These are phyloP conservation scores for Lyophyllum semitale DNA, from an alignment of 768 basidiomycete genomes.

Conservation along the genomic window DNA sequence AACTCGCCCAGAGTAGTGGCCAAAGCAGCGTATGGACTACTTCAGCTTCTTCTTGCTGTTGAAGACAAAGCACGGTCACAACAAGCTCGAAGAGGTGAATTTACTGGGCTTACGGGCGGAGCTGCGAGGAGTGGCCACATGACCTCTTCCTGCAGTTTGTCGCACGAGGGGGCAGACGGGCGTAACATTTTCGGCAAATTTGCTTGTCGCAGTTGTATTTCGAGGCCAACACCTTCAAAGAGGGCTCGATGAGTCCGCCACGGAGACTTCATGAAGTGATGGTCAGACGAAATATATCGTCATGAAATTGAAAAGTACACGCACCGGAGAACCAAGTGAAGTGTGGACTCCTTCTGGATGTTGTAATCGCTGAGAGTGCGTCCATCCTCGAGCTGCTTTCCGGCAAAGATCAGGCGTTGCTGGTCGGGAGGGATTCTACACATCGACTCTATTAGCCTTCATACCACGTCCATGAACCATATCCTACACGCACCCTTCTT, in stretches of 20 bases:
- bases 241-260: conserved; percentile 99
- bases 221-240: conserved; percentile 93
- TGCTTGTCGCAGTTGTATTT: conserved; percentile 99
- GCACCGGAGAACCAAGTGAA: conserved; percentile 94
- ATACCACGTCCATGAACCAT: conserved; percentile 39
- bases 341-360: no score
- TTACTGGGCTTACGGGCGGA: conserved; percentile 73
- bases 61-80: neutral
- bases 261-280: conserved; percentile 67
- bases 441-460: no score
- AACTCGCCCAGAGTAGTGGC: neutral
- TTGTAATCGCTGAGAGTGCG: conserved; percentile 94
- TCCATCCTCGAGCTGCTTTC: conserved; percentile 97
- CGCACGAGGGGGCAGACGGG: conserved; percentile 97
- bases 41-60: conserved; percentile 23
- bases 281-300: neutral
- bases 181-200: conserved; percentile 99
- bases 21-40: conserved; percentile 13
- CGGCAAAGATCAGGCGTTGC: no score
- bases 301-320: conserved; percentile 23
- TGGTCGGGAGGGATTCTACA: no score
- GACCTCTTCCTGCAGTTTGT: conserved; percentile 98
- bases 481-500: conserved; percentile 54
- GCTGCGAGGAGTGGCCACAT: conserved; percentile 91
- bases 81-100: neutral